A percentile compares a stretch with the other conserved stretches of the same genome.
Evolutionary conservation across 768 basidiomycete species (phyloP).

Genomic region (Dioszegia aurantiaca): DNA sequence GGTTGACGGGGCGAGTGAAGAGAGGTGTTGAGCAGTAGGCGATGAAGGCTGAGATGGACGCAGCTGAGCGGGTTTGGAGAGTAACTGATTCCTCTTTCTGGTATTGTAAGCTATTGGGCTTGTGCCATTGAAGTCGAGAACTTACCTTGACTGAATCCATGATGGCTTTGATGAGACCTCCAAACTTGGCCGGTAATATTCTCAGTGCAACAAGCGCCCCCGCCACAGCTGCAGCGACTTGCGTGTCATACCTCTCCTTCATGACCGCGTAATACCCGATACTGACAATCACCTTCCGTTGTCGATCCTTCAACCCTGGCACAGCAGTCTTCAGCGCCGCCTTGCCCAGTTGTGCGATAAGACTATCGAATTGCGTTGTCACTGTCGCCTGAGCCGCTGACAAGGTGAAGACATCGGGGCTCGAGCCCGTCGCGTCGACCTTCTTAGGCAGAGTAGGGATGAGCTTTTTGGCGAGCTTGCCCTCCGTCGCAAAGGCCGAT

Average conservation of each 20-base stretch:
- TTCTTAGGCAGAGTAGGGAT: constrained; percentile 76
- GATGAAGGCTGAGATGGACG: constrained; percentile 80
- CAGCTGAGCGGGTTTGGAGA: constrained; percentile 82
- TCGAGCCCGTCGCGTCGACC: constrained; percentile 69
- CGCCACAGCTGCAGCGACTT: constrained; percentile 84
- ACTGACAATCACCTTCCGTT: constrained; percentile 63
- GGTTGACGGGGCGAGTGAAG: constrained; percentile 68
- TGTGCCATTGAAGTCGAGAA: constrained; percentile 49
- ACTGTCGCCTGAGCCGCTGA: constrained; percentile 71
- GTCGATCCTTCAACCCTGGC: constrained; percentile 70
- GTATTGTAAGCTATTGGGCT: constrained; percentile 4
- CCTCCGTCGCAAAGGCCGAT: constrained; percentile 78
- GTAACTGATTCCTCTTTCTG: constrained; percentile 74
- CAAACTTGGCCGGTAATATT: constrained; percentile 85
- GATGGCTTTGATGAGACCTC: constrained; percentile 90
- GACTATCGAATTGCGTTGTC: constrained; percentile 65
- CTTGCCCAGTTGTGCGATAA: constrained; percentile 71
- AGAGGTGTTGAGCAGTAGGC: constrained; percentile 66
- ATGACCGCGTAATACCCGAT: constrained; percentile 77
- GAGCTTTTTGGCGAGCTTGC: constrained; percentile 73
- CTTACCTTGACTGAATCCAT: constrained; percentile 96
- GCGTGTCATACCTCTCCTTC: constrained; percentile 79
- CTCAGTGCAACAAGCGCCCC: constrained; percentile 84
- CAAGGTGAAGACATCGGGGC: constrained; percentile 70
- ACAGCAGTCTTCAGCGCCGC: constrained; percentile 72